A percentile compares a stretch with the other conserved stretches of the same genome.
phyloP scores from a whole-genome alignment of 2,329 filamentous ascomycete species.

The Calycina herbarum region DNA sequence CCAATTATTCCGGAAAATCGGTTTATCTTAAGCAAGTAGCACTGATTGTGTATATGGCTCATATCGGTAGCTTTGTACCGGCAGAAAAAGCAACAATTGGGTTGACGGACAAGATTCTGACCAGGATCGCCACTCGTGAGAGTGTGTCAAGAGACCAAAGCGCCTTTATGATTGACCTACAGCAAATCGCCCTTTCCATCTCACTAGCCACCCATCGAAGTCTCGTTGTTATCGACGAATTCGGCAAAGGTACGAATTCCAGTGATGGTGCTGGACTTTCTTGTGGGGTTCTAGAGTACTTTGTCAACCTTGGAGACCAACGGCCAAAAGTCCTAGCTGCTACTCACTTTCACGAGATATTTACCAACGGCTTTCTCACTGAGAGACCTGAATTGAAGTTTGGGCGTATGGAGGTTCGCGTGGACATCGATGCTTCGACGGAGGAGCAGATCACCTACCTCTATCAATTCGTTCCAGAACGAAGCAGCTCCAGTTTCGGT shows the following conservation, averaged over 20 bases:
- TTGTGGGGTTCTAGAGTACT: constrained; percentile 57
- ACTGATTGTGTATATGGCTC: constrained; percentile 86
- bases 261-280: constrained; percentile 60
- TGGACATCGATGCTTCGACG: constrained; percentile 53
- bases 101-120: constrained; percentile 89
- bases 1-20: constrained; percentile 96
- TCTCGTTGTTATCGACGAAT: constrained; percentile 89
- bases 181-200: constrained; percentile 78
- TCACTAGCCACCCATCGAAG: constrained; percentile 74
- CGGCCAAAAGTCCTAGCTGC: constrained; percentile 60
- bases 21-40: constrained; percentile 93
- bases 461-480: constrained; percentile 67
- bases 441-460: constrained; percentile 72
- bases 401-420: constrained; percentile 70
- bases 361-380: constrained; percentile 60
- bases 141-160: constrained; percentile 60
- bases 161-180: constrained; percentile 74
- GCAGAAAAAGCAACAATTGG: constrained; percentile 76
- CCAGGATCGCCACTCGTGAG: constrained; percentile 75
- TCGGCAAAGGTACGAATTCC: constrained; percentile 65
- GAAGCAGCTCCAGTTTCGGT: constrained; percentile 80
- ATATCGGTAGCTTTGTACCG: constrained; percentile 90
- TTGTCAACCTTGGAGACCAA: constrained; percentile 47
- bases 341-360: constrained; percentile 71
- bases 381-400: constrained; percentile 54